These are phyloP conservation scores for Ceratocystiopsis minuta DNA, from an alignment of 2,329 filamentous ascomycete genomes.

Conservation along the genomic window DNA sequence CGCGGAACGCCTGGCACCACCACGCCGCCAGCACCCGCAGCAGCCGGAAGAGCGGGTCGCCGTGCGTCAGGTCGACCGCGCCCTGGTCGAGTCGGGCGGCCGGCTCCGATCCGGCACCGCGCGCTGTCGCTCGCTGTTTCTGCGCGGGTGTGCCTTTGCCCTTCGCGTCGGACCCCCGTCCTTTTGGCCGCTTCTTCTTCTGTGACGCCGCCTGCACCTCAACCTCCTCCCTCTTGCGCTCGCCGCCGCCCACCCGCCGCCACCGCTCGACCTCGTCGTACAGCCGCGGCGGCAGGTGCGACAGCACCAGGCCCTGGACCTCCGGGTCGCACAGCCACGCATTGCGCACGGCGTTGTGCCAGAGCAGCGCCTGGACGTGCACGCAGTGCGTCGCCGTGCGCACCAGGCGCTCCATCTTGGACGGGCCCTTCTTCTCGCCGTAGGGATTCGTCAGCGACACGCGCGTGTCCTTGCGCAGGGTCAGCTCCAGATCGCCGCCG, in stretches of 20 bases:
- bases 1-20: slow-evolving; percentile 72
- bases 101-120: too few relatives aligned
- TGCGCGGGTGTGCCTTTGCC: too few relatives aligned
- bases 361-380: slow-evolving; percentile 75
- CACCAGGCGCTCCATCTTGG: slow-evolving; percentile 67
- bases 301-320: slow-evolving; percentile 57
- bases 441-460: slow-evolving; percentile 37
- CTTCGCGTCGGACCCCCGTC: too few relatives aligned
- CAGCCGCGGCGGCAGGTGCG: slow-evolving; percentile 50
- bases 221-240: neutral
- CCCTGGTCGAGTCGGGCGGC: slow-evolving; percentile 17
- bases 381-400: slow-evolving; percentile 67
- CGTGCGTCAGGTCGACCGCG: slow-evolving; percentile 58
- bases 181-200: neutral
- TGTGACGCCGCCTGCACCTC: neutral
- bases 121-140: too few relatives aligned
- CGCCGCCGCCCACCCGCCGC: slow-evolving; percentile 23
- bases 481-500: slow-evolving; percentile 61
- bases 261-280: slow-evolving; percentile 59
- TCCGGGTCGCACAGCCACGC: slow-evolving; percentile 63
- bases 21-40: slow-evolving; percentile 62
- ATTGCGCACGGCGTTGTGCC: slow-evolving; percentile 77
- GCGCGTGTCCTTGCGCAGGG: slow-evolving; percentile 39
- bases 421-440: slow-evolving; percentile 55
- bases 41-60: slow-evolving; percentile 63